A percentile compares a stretch with the other conserved stretches of the same genome.
phyloP scores from a whole-genome alignment of 257 asterid genomes.

The Plantago elongata region DNA sequence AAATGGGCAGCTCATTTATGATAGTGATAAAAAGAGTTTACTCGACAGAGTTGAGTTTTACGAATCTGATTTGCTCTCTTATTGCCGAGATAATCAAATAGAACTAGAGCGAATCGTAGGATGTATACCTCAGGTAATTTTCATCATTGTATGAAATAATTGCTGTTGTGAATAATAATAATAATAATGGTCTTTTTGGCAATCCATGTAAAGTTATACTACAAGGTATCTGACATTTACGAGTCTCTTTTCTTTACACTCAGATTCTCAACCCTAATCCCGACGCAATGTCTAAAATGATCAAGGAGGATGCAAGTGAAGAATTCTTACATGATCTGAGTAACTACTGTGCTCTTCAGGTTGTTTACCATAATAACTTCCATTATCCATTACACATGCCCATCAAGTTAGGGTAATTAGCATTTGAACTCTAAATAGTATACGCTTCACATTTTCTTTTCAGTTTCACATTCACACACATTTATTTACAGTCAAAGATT shows the following conservation, averaged over 20 bases:
- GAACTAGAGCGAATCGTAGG: slow-evolving; percentile 97
- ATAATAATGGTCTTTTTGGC: slow-evolving; percentile 13
- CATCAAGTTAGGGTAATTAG: slow-evolving; percentile 10
- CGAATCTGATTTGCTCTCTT: slow-evolving; percentile 91
- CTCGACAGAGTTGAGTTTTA: slow-evolving; percentile 91
- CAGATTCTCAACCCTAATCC: slow-evolving; percentile 99
- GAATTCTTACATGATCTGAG: slow-evolving; percentile 80
- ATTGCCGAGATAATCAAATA: slow-evolving; percentile 78
- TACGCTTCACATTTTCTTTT: slow-evolving; percentile 12
- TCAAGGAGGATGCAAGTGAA: slow-evolving; percentile 95
- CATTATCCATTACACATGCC: slow-evolving; percentile 10
- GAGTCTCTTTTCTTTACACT: not conserved
- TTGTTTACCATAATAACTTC: slow-evolving; percentile 23
- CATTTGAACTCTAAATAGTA: slow-evolving; percentile 16
- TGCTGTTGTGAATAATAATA: slow-evolving; percentile 14
- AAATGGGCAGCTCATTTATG: slow-evolving; percentile 77
- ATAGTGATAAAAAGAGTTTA: slow-evolving; percentile 71
- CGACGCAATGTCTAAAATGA: slow-evolving; percentile 96
- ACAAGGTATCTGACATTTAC: slow-evolving; percentile 11
- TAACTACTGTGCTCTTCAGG: slow-evolving; percentile 99
- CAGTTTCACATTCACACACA: not conserved
- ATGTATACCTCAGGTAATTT: slow-evolving; percentile 95
- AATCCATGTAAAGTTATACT: slow-evolving; percentile 10
- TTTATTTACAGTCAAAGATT: no score
- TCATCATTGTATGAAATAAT: slow-evolving; percentile 12